Evolutionary conservation across 2,329 filamentous ascomycete genomes (phyloP).

Genomic region (Exophiala xenobiotica): DNA sequence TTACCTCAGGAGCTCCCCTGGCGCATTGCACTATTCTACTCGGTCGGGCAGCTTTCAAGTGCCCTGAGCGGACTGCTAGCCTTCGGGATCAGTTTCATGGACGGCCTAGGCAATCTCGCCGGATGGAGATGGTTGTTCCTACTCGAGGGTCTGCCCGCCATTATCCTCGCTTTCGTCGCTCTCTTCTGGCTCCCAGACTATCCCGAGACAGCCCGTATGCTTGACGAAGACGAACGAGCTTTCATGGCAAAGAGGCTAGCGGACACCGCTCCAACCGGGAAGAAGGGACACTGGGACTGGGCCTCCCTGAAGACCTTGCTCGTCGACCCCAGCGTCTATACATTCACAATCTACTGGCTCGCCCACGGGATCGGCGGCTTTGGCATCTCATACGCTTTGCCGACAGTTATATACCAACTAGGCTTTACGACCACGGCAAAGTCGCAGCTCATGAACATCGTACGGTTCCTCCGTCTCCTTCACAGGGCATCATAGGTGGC

Average conservation of each 20-base stretch:
- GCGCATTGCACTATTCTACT: slow-evolving; percentile 59
- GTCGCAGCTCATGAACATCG: slow-evolving; percentile 49
- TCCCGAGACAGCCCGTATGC: slow-evolving; percentile 30
- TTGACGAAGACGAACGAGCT: slow-evolving; percentile 25
- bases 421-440: slow-evolving; percentile 44
- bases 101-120: slow-evolving; percentile 53
- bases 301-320: slow-evolving; percentile 34
- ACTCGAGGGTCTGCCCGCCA: slow-evolving; percentile 49
- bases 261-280: slow-evolving; percentile 16
- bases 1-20: slow-evolving; percentile 58
- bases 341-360: slow-evolving; percentile 43
- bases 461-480: slow-evolving; percentile 35
- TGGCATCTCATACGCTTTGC: slow-evolving; percentile 42
- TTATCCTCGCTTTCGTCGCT: slow-evolving; percentile 31
- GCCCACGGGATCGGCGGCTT: slow-evolving; percentile 46
- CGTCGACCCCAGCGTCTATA: slow-evolving; percentile 39
- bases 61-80: slow-evolving; percentile 60
- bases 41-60: slow-evolving; percentile 59
- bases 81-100: slow-evolving; percentile 59
- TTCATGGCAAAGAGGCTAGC: slow-evolving; percentile 36
- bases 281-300: slow-evolving; percentile 29
- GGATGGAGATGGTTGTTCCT: slow-evolving; percentile 63
- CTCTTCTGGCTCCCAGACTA: slow-evolving; percentile 21
- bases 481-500: background rate
- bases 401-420: slow-evolving; percentile 46